These are phyloP conservation scores for Flaveria linearis DNA, from an alignment of 129 eudicot genomes.

Conservation along the genomic window DNA sequence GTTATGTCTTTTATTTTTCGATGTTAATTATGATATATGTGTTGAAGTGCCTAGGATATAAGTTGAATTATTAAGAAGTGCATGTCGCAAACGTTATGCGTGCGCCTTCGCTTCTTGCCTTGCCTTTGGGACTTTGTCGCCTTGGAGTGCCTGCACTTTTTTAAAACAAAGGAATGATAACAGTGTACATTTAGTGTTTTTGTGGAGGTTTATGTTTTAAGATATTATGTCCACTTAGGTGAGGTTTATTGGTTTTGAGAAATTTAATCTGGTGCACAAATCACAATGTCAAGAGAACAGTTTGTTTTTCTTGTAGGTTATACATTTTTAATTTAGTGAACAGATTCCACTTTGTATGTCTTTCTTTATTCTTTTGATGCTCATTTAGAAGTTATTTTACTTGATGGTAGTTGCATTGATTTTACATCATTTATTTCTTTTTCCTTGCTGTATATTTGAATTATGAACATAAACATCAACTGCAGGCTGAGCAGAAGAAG, in stretches of 20 bases:
- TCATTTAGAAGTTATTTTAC: background rate
- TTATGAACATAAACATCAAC: slow-evolving; percentile 10
- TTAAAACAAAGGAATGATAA: background rate
- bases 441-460: background rate
- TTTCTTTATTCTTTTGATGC: background rate
- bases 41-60: background rate
- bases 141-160: background rate
- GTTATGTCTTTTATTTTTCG: too few relatives aligned
- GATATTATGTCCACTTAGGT: slow-evolving; percentile 15
- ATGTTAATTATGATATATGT: background rate
- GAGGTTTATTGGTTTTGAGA: background rate
- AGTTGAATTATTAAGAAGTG: background rate
- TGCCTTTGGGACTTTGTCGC: background rate
- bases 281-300: background rate
- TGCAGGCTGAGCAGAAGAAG: slow-evolving; percentile 83
- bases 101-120: background rate
- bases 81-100: too few relatives aligned
- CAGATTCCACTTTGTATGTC: background rate
- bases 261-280: background rate
- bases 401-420: background rate
- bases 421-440: background rate
- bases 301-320: slow-evolving; percentile 7
- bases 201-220: slow-evolving; percentile 4
- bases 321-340: background rate
- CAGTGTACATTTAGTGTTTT: background rate